These are phyloP conservation scores for Rhodosporidiobolus sp. DNA, from an alignment of 768 basidiomycete genomes.

Conservation along the genomic window DNA sequence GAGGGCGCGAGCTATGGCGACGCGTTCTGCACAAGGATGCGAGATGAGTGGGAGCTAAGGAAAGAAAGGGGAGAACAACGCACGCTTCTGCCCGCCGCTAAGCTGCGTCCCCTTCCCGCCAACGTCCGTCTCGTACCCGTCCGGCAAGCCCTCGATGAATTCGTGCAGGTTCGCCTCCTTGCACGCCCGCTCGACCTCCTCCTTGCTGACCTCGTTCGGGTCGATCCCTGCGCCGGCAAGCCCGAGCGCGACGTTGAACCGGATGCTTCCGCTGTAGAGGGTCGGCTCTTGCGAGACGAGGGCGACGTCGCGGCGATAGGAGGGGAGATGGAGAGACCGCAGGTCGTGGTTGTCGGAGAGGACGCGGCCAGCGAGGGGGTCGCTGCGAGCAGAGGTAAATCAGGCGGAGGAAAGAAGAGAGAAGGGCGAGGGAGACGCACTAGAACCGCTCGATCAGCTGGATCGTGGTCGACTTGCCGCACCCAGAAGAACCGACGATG, in stretches of 20 bases:
- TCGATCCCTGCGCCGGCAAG: constrained; percentile 48
- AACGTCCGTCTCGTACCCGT: constrained; percentile 45
- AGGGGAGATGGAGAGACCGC: constrained; percentile 50
- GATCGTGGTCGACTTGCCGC: constrained; percentile 52
- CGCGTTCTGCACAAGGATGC: constrained; percentile 45
- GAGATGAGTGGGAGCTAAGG: neutral
- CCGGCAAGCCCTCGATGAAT: constrained; percentile 42
- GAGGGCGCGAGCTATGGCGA: constrained; percentile 55
- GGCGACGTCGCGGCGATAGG: constrained; percentile 51
- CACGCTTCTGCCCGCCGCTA: constrained; percentile 43
- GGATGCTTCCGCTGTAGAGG: constrained; percentile 52
- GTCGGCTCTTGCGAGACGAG: constrained; percentile 55
- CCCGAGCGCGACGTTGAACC: constrained; percentile 53
- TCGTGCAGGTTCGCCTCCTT: constrained; percentile 48
- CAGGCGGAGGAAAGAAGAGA: neutral
- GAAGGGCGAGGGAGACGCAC: neutral
- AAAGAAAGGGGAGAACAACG: neutral
- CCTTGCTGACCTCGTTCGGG: constrained; percentile 51
- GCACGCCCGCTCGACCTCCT: constrained; percentile 51
- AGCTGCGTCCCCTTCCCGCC: constrained; percentile 44
- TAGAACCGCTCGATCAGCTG: constrained; percentile 49
- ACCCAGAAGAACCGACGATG: constrained; percentile 51
- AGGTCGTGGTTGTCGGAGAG: constrained; percentile 52
- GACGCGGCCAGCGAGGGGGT: constrained; percentile 48
- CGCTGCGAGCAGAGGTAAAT: constrained; percentile 45